phyloP scores from a whole-genome alignment of 2,329 filamentous ascomycete species.

The Colletotrichum noveboracense region DNA sequence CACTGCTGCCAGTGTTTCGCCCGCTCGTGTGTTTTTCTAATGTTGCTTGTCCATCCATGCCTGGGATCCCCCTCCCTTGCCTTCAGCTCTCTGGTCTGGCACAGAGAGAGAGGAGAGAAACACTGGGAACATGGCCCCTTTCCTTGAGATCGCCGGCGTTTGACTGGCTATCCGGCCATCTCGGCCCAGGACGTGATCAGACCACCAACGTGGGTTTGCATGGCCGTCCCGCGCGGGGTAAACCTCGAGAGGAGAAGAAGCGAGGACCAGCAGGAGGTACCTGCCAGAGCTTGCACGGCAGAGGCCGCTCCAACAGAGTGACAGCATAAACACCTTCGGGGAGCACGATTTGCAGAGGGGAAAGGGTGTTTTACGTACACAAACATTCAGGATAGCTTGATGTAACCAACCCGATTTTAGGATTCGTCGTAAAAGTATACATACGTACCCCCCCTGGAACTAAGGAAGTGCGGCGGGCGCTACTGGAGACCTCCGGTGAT shows the following conservation, averaged over 20 bases:
- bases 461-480: neutral
- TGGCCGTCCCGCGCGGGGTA: conserved; percentile 11
- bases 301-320: neutral
- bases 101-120: neutral
- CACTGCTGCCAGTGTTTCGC: neutral
- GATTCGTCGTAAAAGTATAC: neutral
- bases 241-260: neutral
- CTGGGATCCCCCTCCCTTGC: neutral
- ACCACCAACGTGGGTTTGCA: neutral
- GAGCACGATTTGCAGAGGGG: neutral
- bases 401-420: neutral
- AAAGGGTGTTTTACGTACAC: neutral
- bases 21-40: neutral
- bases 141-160: conserved; percentile 9
- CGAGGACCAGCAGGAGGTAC: neutral
- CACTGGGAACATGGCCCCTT: neutral
- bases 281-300: neutral
- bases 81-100: neutral
- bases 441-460: neutral
- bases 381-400: neutral
- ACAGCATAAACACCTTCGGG: neutral
- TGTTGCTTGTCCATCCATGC: neutral
- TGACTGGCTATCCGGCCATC: conserved; percentile 10
- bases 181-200: conserved; percentile 7
- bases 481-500: neutral